phyloP scores from a whole-genome alignment of 2,329 filamentous ascomycete genomes.

The Moelleriella libera region DNA sequence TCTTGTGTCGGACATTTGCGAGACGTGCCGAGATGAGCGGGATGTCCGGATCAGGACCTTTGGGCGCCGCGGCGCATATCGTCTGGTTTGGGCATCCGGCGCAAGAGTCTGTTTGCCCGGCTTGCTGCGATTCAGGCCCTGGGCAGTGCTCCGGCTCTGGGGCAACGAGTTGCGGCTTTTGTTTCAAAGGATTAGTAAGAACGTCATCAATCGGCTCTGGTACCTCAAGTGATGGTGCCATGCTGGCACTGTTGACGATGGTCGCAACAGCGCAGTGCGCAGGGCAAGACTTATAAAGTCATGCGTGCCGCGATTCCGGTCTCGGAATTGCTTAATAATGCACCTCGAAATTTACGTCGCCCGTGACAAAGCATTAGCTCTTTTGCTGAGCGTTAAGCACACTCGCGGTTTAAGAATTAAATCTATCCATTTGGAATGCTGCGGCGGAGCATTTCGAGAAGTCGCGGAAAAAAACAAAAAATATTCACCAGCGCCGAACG shows the following conservation, averaged over 20 bases:
- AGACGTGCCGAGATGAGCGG: conserved; percentile 76
- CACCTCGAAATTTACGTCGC: neutral
- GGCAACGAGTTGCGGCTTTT: conserved; percentile 73
- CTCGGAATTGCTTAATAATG: conserved; percentile 9
- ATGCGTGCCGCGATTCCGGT: neutral
- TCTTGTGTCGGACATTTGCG: conserved; percentile 72
- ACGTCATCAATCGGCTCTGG: conserved; percentile 53
- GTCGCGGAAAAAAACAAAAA: too few relatives aligned
- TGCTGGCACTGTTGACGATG: conserved; percentile 18
- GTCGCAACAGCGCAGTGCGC: neutral
- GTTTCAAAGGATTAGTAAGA: conserved; percentile 61
- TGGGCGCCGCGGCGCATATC: conserved; percentile 87
- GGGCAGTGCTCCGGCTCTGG: conserved; percentile 96
- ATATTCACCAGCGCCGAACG: too few relatives aligned
- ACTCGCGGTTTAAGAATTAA: too few relatives aligned
- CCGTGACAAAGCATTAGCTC: too few relatives aligned
- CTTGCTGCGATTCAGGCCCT: conserved; percentile 65
- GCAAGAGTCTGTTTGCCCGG: conserved; percentile 67
- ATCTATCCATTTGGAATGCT: too few relatives aligned
- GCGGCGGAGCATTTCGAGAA: too few relatives aligned
- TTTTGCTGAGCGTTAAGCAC: too few relatives aligned
- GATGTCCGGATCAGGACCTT: conserved; percentile 91
- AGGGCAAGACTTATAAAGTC: neutral
- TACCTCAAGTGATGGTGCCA: conserved; percentile 74
- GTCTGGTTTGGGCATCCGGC: conserved; percentile 90